These are phyloP conservation scores for Fusarium nelsonii DNA, from an alignment of 2,329 filamentous ascomycete species.

Conservation along the genomic window DNA sequence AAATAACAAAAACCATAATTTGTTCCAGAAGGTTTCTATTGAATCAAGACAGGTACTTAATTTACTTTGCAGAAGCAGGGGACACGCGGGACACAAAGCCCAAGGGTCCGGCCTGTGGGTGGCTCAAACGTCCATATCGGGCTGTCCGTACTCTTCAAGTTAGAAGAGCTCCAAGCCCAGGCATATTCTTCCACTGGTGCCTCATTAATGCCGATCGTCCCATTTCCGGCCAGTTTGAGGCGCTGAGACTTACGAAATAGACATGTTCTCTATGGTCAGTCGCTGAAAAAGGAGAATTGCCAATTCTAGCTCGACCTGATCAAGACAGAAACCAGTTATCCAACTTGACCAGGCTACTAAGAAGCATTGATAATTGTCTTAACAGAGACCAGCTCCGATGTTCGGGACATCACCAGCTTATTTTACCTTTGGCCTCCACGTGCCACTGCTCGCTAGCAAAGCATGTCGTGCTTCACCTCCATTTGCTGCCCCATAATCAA, in stretches of 20 bases:
- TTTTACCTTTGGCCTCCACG: slow-evolving; percentile 2
- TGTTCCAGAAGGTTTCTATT: slow-evolving; percentile 20
- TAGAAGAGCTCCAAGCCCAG: slow-evolving; percentile 1
- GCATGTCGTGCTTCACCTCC: slow-evolving; percentile 6
- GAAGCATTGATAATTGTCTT: neutral
- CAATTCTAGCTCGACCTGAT: neutral
- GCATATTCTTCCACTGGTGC: slow-evolving; percentile 4
- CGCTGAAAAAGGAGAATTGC: slow-evolving; percentile 7
- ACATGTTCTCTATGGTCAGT: neutral
- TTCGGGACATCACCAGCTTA: neutral
- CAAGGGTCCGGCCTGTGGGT: slow-evolving; percentile 28
- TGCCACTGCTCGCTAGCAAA: slow-evolving; percentile 7
- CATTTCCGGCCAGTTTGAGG: slow-evolving; percentile 11
- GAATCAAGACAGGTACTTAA: slow-evolving; percentile 7
- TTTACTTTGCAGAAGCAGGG: slow-evolving; percentile 5
- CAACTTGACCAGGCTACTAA: neutral
- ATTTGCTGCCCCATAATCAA: slow-evolving; percentile 20
- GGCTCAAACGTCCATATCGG: slow-evolving; percentile 29
- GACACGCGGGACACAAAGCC: neutral
- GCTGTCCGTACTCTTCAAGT: slow-evolving; percentile 5
- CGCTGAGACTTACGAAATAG: neutral
- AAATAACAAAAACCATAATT: neutral
- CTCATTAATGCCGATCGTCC: slow-evolving; percentile 3
- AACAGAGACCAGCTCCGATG: neutral
- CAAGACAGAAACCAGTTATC: neutral